Conservation (phyloP, 331 rosid species). For the Saraca asoca region DNA sequence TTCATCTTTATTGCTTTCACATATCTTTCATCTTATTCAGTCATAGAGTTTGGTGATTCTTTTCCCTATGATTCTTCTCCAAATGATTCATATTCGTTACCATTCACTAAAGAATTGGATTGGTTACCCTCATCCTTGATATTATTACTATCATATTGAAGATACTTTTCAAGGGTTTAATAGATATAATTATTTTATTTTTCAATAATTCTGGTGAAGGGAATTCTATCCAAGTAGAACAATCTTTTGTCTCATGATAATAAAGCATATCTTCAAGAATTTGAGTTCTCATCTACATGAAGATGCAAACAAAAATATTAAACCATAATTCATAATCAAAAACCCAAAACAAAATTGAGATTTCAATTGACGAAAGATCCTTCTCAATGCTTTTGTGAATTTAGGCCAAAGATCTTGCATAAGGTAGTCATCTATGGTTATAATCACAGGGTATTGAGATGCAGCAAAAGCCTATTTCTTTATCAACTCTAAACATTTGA, state of each 20-base stretch:
- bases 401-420: conserved; percentile 62
- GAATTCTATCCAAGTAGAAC: conserved; percentile 49
- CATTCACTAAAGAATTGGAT: background rate
- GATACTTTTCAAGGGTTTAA: too few relatives aligned
- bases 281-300: conserved; percentile 55
- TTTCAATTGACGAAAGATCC: too few relatives aligned
- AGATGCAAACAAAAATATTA: background rate
- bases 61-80: conserved; percentile 50
- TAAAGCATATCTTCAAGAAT: conserved; percentile 63
- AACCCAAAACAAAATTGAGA: too few relatives aligned
- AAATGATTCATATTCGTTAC: conserved; percentile 43
- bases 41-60: background rate
- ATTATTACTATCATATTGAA: conserved; percentile 11
- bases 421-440: conserved; percentile 81
- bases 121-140: conserved; percentile 24
- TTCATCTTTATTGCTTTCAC: conserved; percentile 54
- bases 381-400: conserved; percentile 46
- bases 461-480: conserved; percentile 65
- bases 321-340: too few relatives aligned
- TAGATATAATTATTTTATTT: conserved; percentile 18
- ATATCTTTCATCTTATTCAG: conserved; percentile 37
- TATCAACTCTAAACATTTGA: conserved; percentile 68
- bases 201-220: conserved; percentile 74
- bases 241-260: conserved; percentile 46
- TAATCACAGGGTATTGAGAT: conserved; percentile 74